A percentile compares a stretch with the other conserved stretches of the same genome.
phyloP scores from a whole-genome alignment of 306 rosid genomes.

The Fragaria ananassa region DNA sequence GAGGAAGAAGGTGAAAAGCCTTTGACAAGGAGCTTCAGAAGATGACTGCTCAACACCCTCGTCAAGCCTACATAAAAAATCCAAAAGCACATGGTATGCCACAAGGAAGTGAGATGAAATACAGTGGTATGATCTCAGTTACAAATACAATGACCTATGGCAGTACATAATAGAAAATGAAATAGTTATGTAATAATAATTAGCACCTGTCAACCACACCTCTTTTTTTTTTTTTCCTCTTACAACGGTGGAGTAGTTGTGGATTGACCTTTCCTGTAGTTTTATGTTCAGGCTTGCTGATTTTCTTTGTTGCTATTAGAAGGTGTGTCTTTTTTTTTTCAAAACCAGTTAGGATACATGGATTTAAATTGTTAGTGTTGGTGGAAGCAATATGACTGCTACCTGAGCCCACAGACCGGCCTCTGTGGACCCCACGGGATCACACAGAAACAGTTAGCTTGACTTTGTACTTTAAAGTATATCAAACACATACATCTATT shows the following conservation, averaged over 20 bases:
- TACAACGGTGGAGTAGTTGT: background rate
- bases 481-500: no score
- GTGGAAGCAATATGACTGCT: no score
- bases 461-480: no score
- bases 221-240: background rate
- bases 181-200: slow-evolving; percentile 6
- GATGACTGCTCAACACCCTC: slow-evolving; percentile 34
- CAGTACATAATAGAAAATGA: background rate
- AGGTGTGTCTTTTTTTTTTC: no score
- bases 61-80: slow-evolving; percentile 11
- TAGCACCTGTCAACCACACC: background rate
- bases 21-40: slow-evolving; percentile 54
- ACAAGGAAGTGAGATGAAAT: background rate
- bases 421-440: no score
- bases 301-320: no score
- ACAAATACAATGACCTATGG: slow-evolving; percentile 6
- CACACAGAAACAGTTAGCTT: no score
- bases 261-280: background rate
- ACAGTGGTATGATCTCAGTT: slow-evolving; percentile 1
- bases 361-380: no score
- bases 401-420: no score
- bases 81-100: background rate
- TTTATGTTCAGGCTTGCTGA: no score
- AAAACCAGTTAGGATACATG: no score
- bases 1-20: slow-evolving; percentile 48